A percentile compares a stretch with the other conserved stretches of the same genome.
Evolutionary conservation across 768 basidiomycete genomes (phyloP).

Genomic region (Suillus brevipes): DNA sequence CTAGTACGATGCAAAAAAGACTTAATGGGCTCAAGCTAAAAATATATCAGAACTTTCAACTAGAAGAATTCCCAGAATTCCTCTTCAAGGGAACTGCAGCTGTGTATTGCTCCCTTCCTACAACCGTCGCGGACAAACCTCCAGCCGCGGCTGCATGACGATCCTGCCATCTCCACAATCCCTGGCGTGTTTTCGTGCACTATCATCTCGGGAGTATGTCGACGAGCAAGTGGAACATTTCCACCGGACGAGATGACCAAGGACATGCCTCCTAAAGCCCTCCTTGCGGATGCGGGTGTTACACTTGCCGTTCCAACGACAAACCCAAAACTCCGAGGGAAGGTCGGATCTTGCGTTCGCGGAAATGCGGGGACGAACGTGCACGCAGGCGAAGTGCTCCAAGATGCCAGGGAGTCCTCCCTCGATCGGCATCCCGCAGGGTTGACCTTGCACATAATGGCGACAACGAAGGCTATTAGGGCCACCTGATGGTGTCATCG

Average conservation of each 20-base stretch:
- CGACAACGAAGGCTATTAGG: not conserved
- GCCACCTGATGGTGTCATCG: not conserved
- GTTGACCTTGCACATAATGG: not conserved
- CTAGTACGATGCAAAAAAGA: not conserved
- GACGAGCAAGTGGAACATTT: not conserved
- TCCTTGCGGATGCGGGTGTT: not conserved
- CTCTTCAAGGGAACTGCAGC: not conserved
- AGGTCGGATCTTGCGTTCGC: not conserved
- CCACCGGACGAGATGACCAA: not conserved
- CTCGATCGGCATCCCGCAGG: not conserved
- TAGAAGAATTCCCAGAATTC: not conserved
- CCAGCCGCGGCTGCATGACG: not conserved
- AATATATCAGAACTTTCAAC: not conserved
- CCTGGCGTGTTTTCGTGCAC: not conserved
- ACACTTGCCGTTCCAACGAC: not conserved
- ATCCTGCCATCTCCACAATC: not conserved
- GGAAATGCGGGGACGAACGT: not conserved
- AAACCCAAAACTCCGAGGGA: not conserved
- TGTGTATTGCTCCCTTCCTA: not conserved
- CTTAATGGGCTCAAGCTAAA: not conserved
- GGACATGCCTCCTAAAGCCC: not conserved
- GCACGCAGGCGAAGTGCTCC: not conserved
- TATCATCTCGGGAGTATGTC: not conserved
- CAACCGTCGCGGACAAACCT: not conserved
- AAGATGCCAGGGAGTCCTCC: not conserved